These are phyloP conservation scores for Ophidiomyces ophidiicola DNA, from an alignment of 2,329 filamentous ascomycete species.

Conservation along the genomic window DNA sequence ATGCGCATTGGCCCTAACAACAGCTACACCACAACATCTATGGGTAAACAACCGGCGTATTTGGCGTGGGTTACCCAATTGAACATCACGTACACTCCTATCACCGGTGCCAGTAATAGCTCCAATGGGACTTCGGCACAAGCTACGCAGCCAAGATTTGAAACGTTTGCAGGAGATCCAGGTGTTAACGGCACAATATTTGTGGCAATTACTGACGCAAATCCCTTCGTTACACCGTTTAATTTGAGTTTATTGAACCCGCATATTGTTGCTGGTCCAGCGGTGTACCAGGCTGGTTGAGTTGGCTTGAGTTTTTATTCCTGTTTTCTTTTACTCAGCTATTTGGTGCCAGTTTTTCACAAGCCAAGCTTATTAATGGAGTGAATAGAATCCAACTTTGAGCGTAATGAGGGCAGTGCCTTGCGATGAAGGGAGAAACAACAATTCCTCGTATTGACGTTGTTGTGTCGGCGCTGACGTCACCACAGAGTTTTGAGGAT, in stretches of 20 bases:
- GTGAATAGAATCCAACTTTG: too few species aligned
- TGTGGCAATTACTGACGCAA: constrained; percentile 57
- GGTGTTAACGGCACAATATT: constrained; percentile 70
- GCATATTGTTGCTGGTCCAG: constrained; percentile 58
- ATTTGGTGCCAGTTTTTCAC: not conserved
- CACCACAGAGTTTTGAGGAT: too few species aligned
- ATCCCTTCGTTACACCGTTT: constrained; percentile 60
- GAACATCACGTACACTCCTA: constrained; percentile 56
- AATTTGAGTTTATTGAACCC: constrained; percentile 64
- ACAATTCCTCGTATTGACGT: too few species aligned
- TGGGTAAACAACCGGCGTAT: constrained; percentile 48
- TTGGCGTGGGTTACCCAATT: constrained; percentile 69
- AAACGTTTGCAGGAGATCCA: constrained; percentile 55
- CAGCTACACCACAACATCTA: constrained; percentile 57
- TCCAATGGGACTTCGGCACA: constrained; percentile 3
- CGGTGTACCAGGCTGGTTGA: constrained; percentile 67
- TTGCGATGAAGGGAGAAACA: too few species aligned
- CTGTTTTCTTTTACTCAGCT: not conserved
- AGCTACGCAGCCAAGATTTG: constrained; percentile 50
- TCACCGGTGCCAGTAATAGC: constrained; percentile 30
- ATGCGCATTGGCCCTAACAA: constrained; percentile 64
- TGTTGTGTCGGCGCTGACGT: too few species aligned
- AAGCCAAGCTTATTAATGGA: too few species aligned
- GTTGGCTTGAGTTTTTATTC: too few species aligned
- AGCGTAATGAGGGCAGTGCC: too few species aligned